Conservation (phyloP, 2,329 filamentous ascomycete species). For the Parascedosporium putredinis region DNA sequence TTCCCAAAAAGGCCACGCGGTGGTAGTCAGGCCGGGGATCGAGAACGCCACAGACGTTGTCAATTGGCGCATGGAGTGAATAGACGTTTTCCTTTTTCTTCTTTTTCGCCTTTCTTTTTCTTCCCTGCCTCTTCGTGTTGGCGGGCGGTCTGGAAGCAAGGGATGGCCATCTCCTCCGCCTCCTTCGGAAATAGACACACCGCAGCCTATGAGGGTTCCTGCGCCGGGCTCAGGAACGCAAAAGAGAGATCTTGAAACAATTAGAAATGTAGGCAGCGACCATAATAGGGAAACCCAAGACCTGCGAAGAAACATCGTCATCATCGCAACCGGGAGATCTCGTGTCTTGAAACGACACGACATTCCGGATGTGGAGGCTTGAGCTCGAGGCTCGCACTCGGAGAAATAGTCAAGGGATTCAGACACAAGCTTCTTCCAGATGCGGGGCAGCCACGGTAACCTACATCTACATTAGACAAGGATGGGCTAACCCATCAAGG, state of each 20-base stretch:
- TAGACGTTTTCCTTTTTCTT: no score
- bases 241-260: conserved; percentile 4
- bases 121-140: background rate
- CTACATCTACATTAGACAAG: background rate
- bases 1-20: background rate
- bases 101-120: no score
- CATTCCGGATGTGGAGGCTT: conserved; percentile 1
- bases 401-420: conserved; percentile 11
- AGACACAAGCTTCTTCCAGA: background rate
- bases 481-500: conserved; percentile 7
- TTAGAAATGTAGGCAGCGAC: background rate
- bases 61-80: background rate
- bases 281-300: background rate
- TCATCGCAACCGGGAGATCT: no score
- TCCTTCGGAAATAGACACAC: conserved; percentile 5
- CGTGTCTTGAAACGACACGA: no score
- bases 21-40: background rate
- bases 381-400: background rate
- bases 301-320: no score
- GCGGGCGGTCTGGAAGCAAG: conserved; percentile 7
- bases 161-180: background rate
- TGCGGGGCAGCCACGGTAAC: background rate
- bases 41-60: background rate
- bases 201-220: background rate
- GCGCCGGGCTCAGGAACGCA: conserved; percentile 7